Evolutionary conservation across 2,329 filamentous ascomycete genomes (phyloP), one percentile per base, ranked within the genome.

Genomic region (Mariannaea sp.): DNA sequence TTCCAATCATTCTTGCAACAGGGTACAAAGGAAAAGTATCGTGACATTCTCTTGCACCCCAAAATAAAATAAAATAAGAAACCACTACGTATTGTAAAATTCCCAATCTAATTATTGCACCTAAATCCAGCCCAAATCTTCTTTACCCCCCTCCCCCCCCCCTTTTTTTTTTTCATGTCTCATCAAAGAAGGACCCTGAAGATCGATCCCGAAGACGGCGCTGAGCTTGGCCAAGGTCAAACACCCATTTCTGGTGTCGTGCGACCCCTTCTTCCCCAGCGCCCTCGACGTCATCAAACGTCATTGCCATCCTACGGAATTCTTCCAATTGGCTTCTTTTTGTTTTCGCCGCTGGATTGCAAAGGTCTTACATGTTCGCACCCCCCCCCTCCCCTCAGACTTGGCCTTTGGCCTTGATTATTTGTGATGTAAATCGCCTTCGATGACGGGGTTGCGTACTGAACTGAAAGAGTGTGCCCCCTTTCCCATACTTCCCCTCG

Each of bases 141-240:
- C 4, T 12, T 30, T n/a, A 30, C 13, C 29, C 29, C 7, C 29
- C 8, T 12, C 29, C 32, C 14, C 14, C 26, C 30, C 17, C 36
- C 26, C 36, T 40, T 36, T 29, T 48, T 33, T 27, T 12, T 36
- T 27, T 46, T 36, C 22, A 32, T 42, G 30, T 59, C 46, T 43
- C 42, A 60, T 51, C 17, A 46, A 49, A 62, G 61, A 26, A 64
- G 61, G 61, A 64, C 61, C 61, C 61, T 64, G 61, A 65, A 64
- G 61, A 64, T 64, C 55, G 48, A 57, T 61, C 58, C 33, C 39
- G 39, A 8, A 39, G 42, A 46, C 55, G 53, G 60, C 45, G 41
- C 49, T 49, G 30, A 5, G 22, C 22, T 24, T 5, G 42, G 43
- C 24, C 48, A 49, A 44, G 52, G 59, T 51, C 49, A 30, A 24